Conservation (phyloP, 2,329 filamentous ascomycete genomes). For the Scytalidium sp. region DNA sequence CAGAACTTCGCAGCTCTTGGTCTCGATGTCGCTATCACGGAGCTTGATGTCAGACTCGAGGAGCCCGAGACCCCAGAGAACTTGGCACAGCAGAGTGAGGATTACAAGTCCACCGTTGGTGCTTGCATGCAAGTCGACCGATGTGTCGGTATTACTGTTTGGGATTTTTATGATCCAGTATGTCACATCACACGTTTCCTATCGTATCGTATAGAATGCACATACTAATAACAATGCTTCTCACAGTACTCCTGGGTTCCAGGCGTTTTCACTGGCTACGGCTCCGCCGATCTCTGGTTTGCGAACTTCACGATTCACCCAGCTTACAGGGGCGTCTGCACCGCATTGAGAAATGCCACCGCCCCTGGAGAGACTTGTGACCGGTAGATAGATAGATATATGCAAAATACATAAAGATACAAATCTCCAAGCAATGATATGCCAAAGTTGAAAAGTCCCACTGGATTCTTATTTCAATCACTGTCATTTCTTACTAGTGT, state of each 20-base stretch:
- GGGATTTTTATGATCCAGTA: conserved; percentile 25
- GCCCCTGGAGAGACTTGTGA: conserved; percentile 1
- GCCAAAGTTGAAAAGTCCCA: no score
- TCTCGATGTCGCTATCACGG: conserved; percentile 58
- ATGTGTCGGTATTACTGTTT: conserved; percentile 26
- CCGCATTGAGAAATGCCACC: conserved; percentile 28
- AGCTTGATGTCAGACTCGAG: conserved; percentile 55
- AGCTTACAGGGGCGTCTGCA: conserved; percentile 35
- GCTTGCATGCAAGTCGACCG: conserved; percentile 20
- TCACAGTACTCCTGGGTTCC: conserved; percentile 33
- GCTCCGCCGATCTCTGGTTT: conserved; percentile 36
- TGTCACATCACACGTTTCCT: neutral
- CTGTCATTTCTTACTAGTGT: no score
- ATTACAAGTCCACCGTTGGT: conserved; percentile 34
- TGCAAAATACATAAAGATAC: no score
- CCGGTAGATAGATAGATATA: neutral
- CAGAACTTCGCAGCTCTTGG: conserved; percentile 46
- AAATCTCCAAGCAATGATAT: no score
- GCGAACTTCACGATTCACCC: conserved; percentile 38
- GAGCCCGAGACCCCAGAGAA: conserved; percentile 40
- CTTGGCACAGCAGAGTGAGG: conserved; percentile 40
- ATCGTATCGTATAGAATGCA: neutral
- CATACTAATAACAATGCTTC: neutral
- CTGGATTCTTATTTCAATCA: no score
- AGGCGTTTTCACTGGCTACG: conserved; percentile 34